Evolutionary conservation across 495 filamentous ascomycete genomes (phyloP).

Genomic region (Rhizodiscina lignyota): DNA sequence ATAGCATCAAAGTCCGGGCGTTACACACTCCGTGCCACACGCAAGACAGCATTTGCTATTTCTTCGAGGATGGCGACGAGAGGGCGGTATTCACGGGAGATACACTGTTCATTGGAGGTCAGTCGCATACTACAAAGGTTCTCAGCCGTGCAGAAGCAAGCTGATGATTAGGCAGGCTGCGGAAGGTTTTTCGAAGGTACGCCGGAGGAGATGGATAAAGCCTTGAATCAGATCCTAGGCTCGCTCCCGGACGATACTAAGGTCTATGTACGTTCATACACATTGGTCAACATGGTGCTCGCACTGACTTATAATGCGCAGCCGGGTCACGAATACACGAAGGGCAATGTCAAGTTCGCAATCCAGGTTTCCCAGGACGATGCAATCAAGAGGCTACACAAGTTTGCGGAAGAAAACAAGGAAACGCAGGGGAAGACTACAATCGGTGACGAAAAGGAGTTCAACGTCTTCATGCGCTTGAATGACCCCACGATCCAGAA

Average conservation of each 20-base stretch:
- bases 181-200: conserved; percentile 96
- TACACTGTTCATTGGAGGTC: conserved; percentile 87
- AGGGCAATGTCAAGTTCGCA: conserved; percentile 78
- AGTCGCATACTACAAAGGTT: background rate
- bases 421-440: conserved; percentile 94
- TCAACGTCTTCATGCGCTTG: conserved; percentile 82
- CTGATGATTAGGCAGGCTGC: conserved; percentile 27
- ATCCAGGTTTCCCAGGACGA: conserved; percentile 55
- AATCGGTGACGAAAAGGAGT: conserved; percentile 95
- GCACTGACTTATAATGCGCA: conserved; percentile 16
- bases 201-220: conserved; percentile 78
- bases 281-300: background rate
- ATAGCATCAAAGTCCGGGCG: conserved; percentile 66
- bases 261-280: conserved; percentile 58
- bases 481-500: conserved; percentile 60
- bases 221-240: conserved; percentile 72
- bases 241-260: conserved; percentile 78
- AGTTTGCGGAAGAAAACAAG: conserved; percentile 62
- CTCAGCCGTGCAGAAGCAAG: background rate
- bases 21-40: conserved; percentile 95
- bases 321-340: conserved; percentile 97
- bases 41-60: conserved; percentile 92
- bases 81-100: conserved; percentile 89
- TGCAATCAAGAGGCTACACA: conserved; percentile 56
- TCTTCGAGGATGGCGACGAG: conserved; percentile 57